Evolutionary conservation across 108 stramenopile genomes (phyloP).

Genomic region (Fragilaria crotonensis): DNA sequence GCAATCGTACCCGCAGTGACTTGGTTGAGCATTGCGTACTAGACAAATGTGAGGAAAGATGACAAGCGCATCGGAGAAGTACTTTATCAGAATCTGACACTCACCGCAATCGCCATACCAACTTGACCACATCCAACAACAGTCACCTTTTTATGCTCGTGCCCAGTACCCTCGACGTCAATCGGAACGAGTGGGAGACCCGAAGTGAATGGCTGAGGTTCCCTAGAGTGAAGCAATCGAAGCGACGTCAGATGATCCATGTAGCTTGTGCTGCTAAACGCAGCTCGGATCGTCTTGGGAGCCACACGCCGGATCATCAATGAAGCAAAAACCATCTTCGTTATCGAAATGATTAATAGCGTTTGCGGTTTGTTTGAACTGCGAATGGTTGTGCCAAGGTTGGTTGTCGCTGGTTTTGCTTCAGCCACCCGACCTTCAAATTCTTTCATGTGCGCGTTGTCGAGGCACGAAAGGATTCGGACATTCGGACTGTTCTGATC

Average conservation of each 20-base stretch:
- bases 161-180: not conserved
- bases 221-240: not conserved
- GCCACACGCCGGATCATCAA: not conserved
- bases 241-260: not conserved
- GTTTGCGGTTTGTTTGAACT: too few species aligned
- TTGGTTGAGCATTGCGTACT: conserved; percentile 40
- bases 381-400: too few species aligned
- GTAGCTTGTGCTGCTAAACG: not conserved
- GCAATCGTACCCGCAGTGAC: conserved; percentile 25
- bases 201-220: not conserved
- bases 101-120: conserved; percentile 10
- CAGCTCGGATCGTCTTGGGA: not conserved
- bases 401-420: too few species aligned
- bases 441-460: too few species aligned
- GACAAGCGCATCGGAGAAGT: not conserved
- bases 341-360: too few species aligned
- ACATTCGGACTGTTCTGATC: too few species aligned
- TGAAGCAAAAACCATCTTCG: too few species aligned
- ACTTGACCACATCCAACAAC: conserved; percentile 40
- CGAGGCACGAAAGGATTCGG: too few species aligned
- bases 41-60: not conserved
- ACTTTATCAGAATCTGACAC: not conserved
- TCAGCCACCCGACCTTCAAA: too few species aligned
- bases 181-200: not conserved
- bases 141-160: conserved; percentile 31